Conservation (phyloP, 139 green algal genomes). For the Chlamydomonas schloesseri region DNA sequence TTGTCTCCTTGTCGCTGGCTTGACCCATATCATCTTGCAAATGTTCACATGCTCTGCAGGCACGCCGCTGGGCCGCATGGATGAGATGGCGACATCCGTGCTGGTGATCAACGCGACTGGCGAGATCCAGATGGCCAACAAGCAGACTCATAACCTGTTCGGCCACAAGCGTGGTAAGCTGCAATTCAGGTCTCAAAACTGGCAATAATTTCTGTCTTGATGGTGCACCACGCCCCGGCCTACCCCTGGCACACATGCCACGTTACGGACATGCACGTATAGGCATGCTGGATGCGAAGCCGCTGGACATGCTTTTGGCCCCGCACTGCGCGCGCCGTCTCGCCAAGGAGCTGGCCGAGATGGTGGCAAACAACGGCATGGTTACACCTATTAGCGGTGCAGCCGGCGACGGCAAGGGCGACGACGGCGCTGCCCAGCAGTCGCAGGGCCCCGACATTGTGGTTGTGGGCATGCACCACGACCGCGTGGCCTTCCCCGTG, state of each 20-base stretch:
- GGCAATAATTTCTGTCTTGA: neutral
- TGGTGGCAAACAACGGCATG: neutral
- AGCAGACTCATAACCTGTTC: neutral
- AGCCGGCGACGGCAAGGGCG: neutral
- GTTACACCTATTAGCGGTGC: too few relatives aligned
- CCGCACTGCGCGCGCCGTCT: neutral
- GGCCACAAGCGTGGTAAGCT: neutral
- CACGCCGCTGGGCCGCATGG: conserved; percentile 6
- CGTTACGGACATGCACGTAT: too few relatives aligned
- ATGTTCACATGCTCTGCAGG: too few relatives aligned
- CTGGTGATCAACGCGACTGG: neutral
- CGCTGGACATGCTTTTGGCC: neutral
- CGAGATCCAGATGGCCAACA: conserved; percentile 21
- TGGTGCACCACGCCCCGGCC: too few relatives aligned
- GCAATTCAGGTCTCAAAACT: neutral
- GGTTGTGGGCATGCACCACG: neutral
- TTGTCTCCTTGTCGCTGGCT: too few relatives aligned
- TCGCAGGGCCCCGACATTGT: neutral
- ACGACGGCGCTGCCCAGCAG: neutral
- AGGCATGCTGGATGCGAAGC: neutral
- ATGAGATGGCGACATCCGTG: neutral
- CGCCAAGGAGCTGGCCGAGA: neutral
- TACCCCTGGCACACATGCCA: too few relatives aligned
- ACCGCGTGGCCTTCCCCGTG: neutral
- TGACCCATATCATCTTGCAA: too few relatives aligned